Evolutionary conservation across 352 stramenopile species (phyloP), one percentile per base, ranked within the genome.

Genomic region (Phytopythium aichiense): DNA sequence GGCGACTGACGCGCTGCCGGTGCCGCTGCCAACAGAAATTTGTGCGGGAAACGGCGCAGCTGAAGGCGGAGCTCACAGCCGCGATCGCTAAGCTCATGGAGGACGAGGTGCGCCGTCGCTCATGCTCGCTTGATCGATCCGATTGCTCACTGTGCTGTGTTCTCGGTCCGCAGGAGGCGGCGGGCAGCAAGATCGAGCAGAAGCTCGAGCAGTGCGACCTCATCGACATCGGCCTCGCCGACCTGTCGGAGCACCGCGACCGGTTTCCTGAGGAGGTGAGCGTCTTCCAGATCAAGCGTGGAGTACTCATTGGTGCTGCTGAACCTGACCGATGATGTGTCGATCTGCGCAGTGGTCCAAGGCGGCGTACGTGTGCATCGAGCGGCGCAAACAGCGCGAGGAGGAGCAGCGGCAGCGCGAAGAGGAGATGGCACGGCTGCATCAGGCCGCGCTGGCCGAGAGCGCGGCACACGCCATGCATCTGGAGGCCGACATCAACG

Each of bases 191-290:
- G 61, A 86, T 86, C 57, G 84, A 93, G 38, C 67, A 79, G 57
- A 87, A 89, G 56, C 68, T 92, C 30, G 84, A 93, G 79, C 82
- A 92, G 89, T 93, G 84, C 61, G 84, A 93, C 58, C 69, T 86
- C 23, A 92, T 93, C 56, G 84, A 93, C 58, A 84, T 93, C 38
- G 84, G 82, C 1, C 69, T 93, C 7, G 81, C 84, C 18, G 84
- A 93, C 65, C 55, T 93, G 56, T 59, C 72, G 8, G 82, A 92
- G 67, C 84, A 92, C 55, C 80, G 78, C 16, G 73, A 79, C 7
- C 73, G 79, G 22, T 92, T 89, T 40, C 65, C 82, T 1, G 76
- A 92, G 53, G 82, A 93, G 77, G 84, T 93, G 49, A 25, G 68
- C 57, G 31, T 33, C 25, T 50, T 11, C 23, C 7, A 42, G 30